Evolutionary conservation across 2,329 filamentous ascomycete species (phyloP).

Genomic region (Tolypocladium inflatum): DNA sequence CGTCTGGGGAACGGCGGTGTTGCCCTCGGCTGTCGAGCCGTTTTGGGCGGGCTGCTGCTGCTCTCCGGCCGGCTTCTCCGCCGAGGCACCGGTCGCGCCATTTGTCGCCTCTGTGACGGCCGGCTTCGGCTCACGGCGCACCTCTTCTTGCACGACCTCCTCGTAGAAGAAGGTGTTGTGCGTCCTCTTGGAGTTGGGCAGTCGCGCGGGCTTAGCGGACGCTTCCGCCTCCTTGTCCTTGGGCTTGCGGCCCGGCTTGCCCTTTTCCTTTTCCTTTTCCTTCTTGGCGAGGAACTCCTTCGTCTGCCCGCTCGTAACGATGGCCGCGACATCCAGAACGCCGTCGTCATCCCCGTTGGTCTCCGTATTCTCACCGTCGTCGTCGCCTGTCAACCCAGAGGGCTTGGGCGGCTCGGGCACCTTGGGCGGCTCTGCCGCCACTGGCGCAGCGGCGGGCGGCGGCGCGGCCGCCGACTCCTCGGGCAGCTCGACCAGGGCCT

Average conservation of each 20-base stretch:
- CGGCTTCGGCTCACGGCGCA: constrained; percentile 26
- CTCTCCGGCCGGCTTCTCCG: constrained; percentile 1
- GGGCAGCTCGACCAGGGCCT: constrained; percentile 38
- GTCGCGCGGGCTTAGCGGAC: constrained; percentile 44
- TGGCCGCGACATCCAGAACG: constrained; percentile 74
- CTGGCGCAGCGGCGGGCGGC: constrained; percentile 4
- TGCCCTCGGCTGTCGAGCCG: background rate
- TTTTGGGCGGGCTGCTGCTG: background rate
- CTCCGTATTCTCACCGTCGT: constrained; percentile 23
- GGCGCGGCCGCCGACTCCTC: constrained; percentile 22
- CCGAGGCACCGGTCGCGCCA: constrained; percentile 7
- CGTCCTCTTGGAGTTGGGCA: constrained; percentile 65
- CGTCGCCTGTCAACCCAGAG: constrained; percentile 18
- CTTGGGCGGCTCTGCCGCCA: constrained; percentile 25
- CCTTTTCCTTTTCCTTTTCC: constrained; percentile 70
- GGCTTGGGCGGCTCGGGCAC: constrained; percentile 10
- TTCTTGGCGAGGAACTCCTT: constrained; percentile 76
- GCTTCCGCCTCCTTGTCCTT: constrained; percentile 49
- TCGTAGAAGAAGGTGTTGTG: constrained; percentile 67
- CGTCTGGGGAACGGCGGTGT: background rate
- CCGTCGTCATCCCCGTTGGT: constrained; percentile 52
- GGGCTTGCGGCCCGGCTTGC: constrained; percentile 41
- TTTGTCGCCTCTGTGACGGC: constrained; percentile 5
- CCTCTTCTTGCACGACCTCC: constrained; percentile 50
- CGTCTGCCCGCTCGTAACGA: constrained; percentile 73